phyloP scores from a whole-genome alignment of 345 rosid genomes.

The Pistacia vera region DNA sequence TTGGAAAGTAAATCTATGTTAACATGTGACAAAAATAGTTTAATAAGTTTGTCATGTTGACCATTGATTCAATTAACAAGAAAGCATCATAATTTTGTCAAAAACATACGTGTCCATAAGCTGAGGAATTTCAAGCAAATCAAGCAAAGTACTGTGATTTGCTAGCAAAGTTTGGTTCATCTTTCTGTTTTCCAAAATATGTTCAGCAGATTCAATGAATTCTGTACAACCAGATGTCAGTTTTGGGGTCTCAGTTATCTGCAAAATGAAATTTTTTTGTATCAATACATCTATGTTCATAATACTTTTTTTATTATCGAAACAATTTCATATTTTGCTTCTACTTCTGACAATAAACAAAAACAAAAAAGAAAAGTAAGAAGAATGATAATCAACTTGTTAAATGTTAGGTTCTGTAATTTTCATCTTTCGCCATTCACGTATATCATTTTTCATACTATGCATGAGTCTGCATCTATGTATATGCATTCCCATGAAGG shows the following conservation, averaged over 20 bases:
- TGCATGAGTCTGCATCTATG: neutral
- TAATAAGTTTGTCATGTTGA: neutral
- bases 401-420: neutral
- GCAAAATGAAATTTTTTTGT: conserved; percentile 18
- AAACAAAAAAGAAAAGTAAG: neutral
- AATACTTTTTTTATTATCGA: neutral
- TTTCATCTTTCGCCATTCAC: neutral
- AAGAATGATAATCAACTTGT: neutral
- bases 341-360: neutral
- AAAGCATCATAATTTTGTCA: conserved; percentile 7
- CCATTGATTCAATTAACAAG: conserved; percentile 10
- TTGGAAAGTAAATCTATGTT: neutral
- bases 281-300: neutral
- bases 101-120: conserved; percentile 97
- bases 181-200: conserved; percentile 91
- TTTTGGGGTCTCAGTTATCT: conserved; percentile 76
- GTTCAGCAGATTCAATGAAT: conserved; percentile 81
- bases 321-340: neutral
- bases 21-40: neutral
- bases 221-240: conserved; percentile 91
- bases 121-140: conserved; percentile 99
- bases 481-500: too few relatives aligned
- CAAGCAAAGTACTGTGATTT: conserved; percentile 91
- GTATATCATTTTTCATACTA: too few relatives aligned
- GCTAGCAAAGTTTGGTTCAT: conserved; percentile 87